phyloP scores from a whole-genome alignment of 176 grass and related monocot species.

The Lolium rigidum region DNA sequence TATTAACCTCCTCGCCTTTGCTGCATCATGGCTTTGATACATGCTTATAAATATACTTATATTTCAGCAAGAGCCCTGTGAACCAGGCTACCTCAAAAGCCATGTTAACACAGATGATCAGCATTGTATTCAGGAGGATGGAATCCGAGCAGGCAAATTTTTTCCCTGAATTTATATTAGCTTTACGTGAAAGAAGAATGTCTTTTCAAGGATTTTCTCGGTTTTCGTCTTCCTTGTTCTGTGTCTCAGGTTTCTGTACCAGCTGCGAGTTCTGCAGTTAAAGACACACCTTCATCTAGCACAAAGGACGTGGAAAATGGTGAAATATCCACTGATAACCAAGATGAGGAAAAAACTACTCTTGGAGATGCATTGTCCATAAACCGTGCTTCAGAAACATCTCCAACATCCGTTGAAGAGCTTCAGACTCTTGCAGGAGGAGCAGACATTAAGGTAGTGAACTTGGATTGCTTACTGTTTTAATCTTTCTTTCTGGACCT shows the following conservation, averaged over 20 bases:
- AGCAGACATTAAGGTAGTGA: slow-evolving; percentile 90
- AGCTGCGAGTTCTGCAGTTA: slow-evolving; percentile 53
- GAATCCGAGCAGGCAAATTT: slow-evolving; percentile 75
- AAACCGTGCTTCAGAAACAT: slow-evolving; percentile 56
- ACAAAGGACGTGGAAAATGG: slow-evolving; percentile 64
- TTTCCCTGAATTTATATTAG: slow-evolving; percentile 29
- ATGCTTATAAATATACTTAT: slow-evolving; percentile 46
- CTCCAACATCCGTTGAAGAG: slow-evolving; percentile 89
- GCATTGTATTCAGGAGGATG: slow-evolving; percentile 97
- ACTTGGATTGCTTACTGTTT: slow-evolving; percentile 38
- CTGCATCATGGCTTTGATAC: slow-evolving; percentile 34
- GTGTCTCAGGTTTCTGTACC: slow-evolving; percentile 62
- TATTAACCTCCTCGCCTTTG: slow-evolving; percentile 36
- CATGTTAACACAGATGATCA: slow-evolving; percentile 99
- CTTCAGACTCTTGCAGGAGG: slow-evolving; percentile 97
- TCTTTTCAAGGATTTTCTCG: slow-evolving; percentile 15
- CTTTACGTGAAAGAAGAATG: slow-evolving; percentile 27
- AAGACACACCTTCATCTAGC: slow-evolving; percentile 59
- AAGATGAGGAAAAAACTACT: slow-evolving; percentile 69
- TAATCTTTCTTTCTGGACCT: slow-evolving; percentile 11
- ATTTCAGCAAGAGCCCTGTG: slow-evolving; percentile 93
- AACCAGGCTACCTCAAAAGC: slow-evolving; percentile 99
- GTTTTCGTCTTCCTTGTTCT: slow-evolving; percentile 33
- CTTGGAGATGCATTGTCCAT: slow-evolving; percentile 86
- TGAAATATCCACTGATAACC: slow-evolving; percentile 73